A percentile compares a stretch with the other conserved stretches of the same genome.
Conservation (phyloP, 1,284 basidiomycete species). For the Puccinia brachypodii region DNA sequence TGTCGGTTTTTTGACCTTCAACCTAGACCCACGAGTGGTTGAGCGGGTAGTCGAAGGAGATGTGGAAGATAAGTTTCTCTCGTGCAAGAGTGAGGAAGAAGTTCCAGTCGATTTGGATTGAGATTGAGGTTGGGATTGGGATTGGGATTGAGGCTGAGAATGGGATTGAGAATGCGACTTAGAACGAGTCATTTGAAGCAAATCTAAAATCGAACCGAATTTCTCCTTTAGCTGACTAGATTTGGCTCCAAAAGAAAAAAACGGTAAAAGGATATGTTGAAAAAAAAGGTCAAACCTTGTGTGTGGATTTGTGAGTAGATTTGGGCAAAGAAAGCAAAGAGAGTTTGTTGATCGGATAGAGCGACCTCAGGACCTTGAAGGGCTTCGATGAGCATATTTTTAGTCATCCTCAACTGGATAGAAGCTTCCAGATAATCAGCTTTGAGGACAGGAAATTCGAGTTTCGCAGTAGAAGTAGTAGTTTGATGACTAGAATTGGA, state of each 20-base stretch:
- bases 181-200: not conserved
- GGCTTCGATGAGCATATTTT: slow-evolving; percentile 77
- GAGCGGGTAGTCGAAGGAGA: slow-evolving; percentile 24
- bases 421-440: slow-evolving; percentile 74
- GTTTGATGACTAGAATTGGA: not conserved
- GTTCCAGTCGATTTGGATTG: slow-evolving; percentile 6
- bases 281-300: slow-evolving; percentile 17
- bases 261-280: not conserved
- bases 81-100: slow-evolving; percentile 1
- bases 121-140: not conserved
- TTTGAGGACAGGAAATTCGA: slow-evolving; percentile 62
- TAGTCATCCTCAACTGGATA: slow-evolving; percentile 81
- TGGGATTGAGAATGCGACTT: not conserved
- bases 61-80: not conserved
- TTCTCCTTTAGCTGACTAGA: not conserved
- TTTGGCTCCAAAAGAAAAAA: not conserved
- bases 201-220: not conserved
- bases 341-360: slow-evolving; percentile 75
- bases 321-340: slow-evolving; percentile 75
- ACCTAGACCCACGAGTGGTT: not conserved
- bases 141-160: not conserved
- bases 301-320: slow-evolving; percentile 48
- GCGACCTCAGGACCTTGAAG: slow-evolving; percentile 83
- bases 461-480: too few species aligned
- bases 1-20: slow-evolving; percentile 16